Base-by-base conservation (phyloP, 345 rosid species). In the Eucalyptus pauciflora region DNA sequence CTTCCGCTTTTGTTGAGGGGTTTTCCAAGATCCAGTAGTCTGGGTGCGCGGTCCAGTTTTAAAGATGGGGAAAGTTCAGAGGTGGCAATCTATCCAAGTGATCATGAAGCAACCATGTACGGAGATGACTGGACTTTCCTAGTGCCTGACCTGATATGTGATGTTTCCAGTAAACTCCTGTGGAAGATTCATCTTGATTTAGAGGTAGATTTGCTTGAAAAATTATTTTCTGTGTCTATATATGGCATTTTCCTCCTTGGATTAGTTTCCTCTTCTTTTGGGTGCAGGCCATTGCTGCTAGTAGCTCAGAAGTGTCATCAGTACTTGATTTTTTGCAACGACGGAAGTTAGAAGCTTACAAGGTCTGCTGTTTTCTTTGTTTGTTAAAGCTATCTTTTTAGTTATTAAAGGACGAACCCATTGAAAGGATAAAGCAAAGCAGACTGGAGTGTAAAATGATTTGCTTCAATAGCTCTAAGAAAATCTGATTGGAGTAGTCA, bases 151-250 rank as follows among this genome's bases (percentile, higher is more conserved):
- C 98, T 97, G 87, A 92, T 96, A 80, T 96, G 96, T 54, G 98
- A 98, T 91, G 92, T 94, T 92, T 93, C 93, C 88, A 95, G 93
- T 91, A 94, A 94, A 86, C 90, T 93, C 92, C 90, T 96, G 91
- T 98, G 99, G 99, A 98, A 96, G 95, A 93, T 97, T 90, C 93
- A 96, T 91, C 90, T 98, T 90, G 99, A 97, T 91, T 93, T 98
- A 87, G 99, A 96, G 98, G 99, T 92, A 93, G 93, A 95, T 92
- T 87, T 79, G 89, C 62, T 89, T 33, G 85, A 10, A 89, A 81
- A 76, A 20, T 76, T 22, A 76, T 76, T 76, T 76, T 79, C 43
- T 86, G 37, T 56, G 33, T 79, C 29, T 86, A 79, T 45, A 51
- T 13, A 85, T 15, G 87, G 29, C 8, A 8, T 87, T 58, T 87